These are phyloP conservation scores for Gentiana straminea DNA, from an alignment of 257 asterid species.

Conservation along the genomic window DNA sequence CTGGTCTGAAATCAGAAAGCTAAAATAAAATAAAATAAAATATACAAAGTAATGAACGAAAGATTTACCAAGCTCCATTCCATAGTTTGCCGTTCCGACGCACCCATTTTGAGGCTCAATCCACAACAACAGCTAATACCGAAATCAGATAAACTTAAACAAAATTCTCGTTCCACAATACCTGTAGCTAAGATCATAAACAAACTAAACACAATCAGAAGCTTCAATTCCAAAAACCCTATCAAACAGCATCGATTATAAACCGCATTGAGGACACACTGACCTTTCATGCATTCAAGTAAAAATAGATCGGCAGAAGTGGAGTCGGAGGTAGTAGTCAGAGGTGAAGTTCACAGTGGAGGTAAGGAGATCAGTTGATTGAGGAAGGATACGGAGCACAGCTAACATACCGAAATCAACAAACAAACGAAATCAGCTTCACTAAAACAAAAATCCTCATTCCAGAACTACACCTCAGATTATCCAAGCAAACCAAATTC, in stretches of 20 bases:
- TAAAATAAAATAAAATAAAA: too few relatives aligned
- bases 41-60: too few relatives aligned
- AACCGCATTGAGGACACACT: not conserved
- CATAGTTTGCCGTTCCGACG: too few relatives aligned
- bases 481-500: not conserved
- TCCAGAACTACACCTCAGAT: not conserved
- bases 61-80: too few relatives aligned
- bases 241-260: not conserved
- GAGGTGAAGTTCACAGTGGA: not conserved
- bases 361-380: conserved; percentile 5
- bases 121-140: too few relatives aligned
- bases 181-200: not conserved
- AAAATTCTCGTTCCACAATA: not conserved
- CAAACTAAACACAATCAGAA: not conserved
- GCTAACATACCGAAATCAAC: not conserved
- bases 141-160: not conserved
- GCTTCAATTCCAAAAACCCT: not conserved
- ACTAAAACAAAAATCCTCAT: not conserved
- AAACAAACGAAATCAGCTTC: not conserved
- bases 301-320: not conserved
- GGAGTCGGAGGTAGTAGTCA: not conserved
- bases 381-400: not conserved
- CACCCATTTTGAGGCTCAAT: too few relatives aligned
- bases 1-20: too few relatives aligned
- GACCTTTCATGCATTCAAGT: not conserved